Evolutionary conservation across 352 stramenopile species (phyloP).

Genomic region (Pythium volutum): DNA sequence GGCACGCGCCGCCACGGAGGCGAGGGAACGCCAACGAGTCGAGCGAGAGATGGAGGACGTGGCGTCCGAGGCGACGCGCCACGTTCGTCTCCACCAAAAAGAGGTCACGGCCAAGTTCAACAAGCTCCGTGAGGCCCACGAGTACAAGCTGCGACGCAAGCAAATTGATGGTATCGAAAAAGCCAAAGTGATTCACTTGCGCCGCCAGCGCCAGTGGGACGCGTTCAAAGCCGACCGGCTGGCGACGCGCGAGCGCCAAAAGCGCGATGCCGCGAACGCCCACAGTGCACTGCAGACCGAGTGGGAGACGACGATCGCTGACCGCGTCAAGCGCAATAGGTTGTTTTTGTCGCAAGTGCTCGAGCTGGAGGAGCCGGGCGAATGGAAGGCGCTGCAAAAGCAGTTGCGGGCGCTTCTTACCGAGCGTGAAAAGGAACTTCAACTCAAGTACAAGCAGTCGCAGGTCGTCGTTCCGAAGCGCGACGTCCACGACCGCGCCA

Average conservation of each 20-base stretch:
- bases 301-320: conserved; percentile 40
- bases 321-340: conserved; percentile 24
- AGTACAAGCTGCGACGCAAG: conserved; percentile 41
- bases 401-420: conserved; percentile 35
- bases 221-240: conserved; percentile 41
- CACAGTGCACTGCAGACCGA: conserved; percentile 39
- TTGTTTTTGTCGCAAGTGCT: conserved; percentile 51
- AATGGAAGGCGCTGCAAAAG: conserved; percentile 44
- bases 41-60: conserved; percentile 50
- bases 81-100: conserved; percentile 33
- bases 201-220: conserved; percentile 59
- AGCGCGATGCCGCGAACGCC: conserved; percentile 31
- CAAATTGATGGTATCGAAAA: conserved; percentile 59
- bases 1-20: conserved; percentile 26
- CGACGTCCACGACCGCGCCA: conserved; percentile 50
- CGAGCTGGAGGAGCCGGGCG: conserved; percentile 43
- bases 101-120: conserved; percentile 53
- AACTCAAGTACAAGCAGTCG: conserved; percentile 44
- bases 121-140: conserved; percentile 42
- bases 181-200: conserved; percentile 50
- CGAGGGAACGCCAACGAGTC: conserved; percentile 19
- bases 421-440: conserved; percentile 36
- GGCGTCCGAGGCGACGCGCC: conserved; percentile 30
- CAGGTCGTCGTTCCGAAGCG: conserved; percentile 36
- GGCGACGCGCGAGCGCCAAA: conserved; percentile 39